Base-by-base conservation (phyloP, 768 basidiomycete species). In the Trametes cubensis region DNA sequence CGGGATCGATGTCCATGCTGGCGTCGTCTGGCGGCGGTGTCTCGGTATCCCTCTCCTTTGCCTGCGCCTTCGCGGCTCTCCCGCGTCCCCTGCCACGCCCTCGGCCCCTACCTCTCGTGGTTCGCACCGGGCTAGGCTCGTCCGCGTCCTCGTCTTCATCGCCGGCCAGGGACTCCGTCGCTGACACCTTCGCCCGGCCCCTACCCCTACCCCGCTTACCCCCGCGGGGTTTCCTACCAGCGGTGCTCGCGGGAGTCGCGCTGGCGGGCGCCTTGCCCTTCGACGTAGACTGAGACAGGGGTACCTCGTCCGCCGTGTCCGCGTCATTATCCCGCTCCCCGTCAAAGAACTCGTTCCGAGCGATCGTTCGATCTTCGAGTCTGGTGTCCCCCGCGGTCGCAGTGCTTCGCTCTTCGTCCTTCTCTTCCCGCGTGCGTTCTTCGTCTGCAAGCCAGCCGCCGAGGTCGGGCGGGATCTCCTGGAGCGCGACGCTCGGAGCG, bases 401-500 rank as follows among this genome's bases (percentile, higher is more conserved):
- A 10, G 83, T 76, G 76, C 71, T 86, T 71, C 73, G 76, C 64
- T 92, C 92, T 62, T 91, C 90, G 54, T 85, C 85, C 69, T 81
- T 85, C 69, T 91, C 89, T 42, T 88, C 89, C 17, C 76, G 75
- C 30, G 81, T 86, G 56, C 81, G 76, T 30, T 90, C 86, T 71
- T 94, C 92, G 56, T 88, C 86, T 4, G 81, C 85, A 28, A 95
- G 74, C 69, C 92, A 81, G 1, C 85, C 89, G 64, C 87, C 88
- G 17, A 99, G 77, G 68, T 95, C 90, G 0, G 95, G 95, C 4
- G 97, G 96, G 26, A 98, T 92, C 75, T 98, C 94, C 69, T 94
- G 92, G 92, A 98, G 91, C 66, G 87, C 87, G 11, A 98, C 93
- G 71, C 92, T 94, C n/a, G 96, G 96, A 44, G 96, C 97, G 34